phyloP scores from a whole-genome alignment of 345 rosid genomes.

The Murraya paniculata region DNA sequence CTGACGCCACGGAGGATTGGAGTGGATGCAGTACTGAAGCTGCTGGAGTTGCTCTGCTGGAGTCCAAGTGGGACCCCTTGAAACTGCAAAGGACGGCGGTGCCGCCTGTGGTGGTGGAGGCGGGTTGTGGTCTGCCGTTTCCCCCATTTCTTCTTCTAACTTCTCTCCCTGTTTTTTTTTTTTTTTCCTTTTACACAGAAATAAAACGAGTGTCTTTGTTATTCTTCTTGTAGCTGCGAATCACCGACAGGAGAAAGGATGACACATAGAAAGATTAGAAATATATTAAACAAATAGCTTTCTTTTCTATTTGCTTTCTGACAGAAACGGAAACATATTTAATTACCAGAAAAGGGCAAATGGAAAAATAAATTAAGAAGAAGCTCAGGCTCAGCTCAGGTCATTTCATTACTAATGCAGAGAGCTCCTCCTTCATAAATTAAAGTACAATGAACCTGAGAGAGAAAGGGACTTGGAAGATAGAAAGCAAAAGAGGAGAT shows the following conservation, averaged over 20 bases:
- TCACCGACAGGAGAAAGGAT: slow-evolving; percentile 35
- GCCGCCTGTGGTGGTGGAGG: slow-evolving; percentile 39
- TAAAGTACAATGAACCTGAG: neutral
- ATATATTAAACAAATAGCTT: neutral
- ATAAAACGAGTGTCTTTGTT: neutral
- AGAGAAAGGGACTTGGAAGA: too few species aligned
- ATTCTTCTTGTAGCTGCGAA: slow-evolving; percentile 17
- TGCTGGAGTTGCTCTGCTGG: slow-evolving; percentile 92
- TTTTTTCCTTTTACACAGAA: neutral
- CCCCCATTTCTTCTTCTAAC: slow-evolving; percentile 35
- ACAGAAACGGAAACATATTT: neutral
- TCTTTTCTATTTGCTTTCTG: neutral
- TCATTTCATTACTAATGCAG: neutral
- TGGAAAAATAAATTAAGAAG: neutral
- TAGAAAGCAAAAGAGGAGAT: neutral
- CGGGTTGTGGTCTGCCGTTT: slow-evolving; percentile 42
- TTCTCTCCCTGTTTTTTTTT: neutral
- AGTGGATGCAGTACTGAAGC: slow-evolving; percentile 95
- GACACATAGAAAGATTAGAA: slow-evolving; percentile 3
- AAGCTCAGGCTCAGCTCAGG: neutral
- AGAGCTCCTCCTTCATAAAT: too few species aligned
- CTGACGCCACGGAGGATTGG: slow-evolving; percentile 97
- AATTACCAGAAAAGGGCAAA: neutral
- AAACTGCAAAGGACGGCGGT: slow-evolving; percentile 44
- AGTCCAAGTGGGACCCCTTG: slow-evolving; percentile 63